Percentiles rank a stretch among this genome's conserved stretches.
These are phyloP conservation scores for Lyophyllum atratum DNA, from an alignment of 768 basidiomycete genomes.

Conservation along the genomic window DNA sequence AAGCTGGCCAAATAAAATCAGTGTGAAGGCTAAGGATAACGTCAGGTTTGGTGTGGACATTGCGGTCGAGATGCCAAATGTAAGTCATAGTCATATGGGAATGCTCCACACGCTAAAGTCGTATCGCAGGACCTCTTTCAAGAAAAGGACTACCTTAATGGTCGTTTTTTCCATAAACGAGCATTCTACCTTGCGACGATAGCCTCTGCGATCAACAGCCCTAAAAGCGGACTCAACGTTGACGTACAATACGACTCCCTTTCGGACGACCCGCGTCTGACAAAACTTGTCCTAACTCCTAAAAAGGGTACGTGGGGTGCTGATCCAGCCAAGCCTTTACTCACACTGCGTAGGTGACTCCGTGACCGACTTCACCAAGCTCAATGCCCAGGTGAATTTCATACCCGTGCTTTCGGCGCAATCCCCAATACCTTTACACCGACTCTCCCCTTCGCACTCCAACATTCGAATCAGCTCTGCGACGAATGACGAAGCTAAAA, in stretches of 20 bases:
- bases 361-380: conserved; percentile 60
- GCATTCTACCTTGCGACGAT: conserved; percentile 87
- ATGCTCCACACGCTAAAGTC: conserved; percentile 14
- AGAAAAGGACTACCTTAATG: conserved; percentile 91
- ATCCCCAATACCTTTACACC: conserved; percentile 65
- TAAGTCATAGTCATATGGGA: conserved; percentile 34
- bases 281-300: conserved; percentile 63
- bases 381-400: conserved; percentile 72
- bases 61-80: conserved; percentile 85
- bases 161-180: conserved; percentile 89
- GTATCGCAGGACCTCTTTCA: conserved; percentile 74
- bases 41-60: conserved; percentile 73
- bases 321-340: conserved; percentile 27
- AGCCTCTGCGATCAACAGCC: conserved; percentile 56
- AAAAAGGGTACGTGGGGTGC: conserved; percentile 43
- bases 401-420: conserved; percentile 63
- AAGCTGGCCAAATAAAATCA: conserved; percentile 81
- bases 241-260: conserved; percentile 64
- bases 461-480: conserved; percentile 43
- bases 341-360: conserved; percentile 44
- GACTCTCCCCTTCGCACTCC: conserved; percentile 73
- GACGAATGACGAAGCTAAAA: conserved; percentile 20
- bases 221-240: conserved; percentile 49
- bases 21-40: conserved; percentile 71
- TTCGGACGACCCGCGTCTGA: conserved; percentile 62